Percentiles rank a stretch among this genome's conserved stretches.
phyloP scores from a whole-genome alignment of 192 early-diverging fungal genomes.

The Podila horticola region DNA sequence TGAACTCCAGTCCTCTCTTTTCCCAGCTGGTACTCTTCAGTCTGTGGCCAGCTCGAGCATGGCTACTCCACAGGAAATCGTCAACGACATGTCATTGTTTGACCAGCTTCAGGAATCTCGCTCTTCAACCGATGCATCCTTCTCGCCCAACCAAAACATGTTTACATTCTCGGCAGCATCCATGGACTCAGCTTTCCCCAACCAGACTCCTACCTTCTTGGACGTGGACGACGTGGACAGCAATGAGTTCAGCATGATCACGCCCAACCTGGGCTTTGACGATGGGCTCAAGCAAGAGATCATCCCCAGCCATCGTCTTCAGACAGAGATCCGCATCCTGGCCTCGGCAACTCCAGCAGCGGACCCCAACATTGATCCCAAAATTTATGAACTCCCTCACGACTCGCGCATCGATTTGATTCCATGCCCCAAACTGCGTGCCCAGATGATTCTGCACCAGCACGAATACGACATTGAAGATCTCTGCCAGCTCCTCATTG shows the following conservation, averaged over 20 bases:
- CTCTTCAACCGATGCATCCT: constrained; percentile 1
- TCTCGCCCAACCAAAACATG: constrained; percentile 51
- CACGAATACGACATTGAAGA: constrained; percentile 52
- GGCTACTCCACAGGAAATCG: constrained; percentile 25
- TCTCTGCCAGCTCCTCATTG: constrained; percentile 50
- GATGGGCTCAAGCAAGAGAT: constrained; percentile 21
- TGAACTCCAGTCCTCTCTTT: constrained; percentile 35
- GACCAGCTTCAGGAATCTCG: constrained; percentile 21
- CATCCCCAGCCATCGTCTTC: constrained; percentile 37
- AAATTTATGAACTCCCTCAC: constrained; percentile 43
- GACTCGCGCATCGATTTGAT: constrained; percentile 55
- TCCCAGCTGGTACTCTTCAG: constrained; percentile 3
- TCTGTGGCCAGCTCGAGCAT: constrained; percentile 12
- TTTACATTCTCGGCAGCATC: constrained; percentile 34
- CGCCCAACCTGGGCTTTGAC: constrained; percentile 30
- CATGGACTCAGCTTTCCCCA: constrained; percentile 33
- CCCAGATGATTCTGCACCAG: constrained; percentile 53
- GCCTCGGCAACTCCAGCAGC: constrained; percentile 47
- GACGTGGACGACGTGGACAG: constrained; percentile 50
- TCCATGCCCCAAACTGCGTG: constrained; percentile 52
- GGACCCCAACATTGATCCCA: constrained; percentile 45
- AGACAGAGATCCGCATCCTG: constrained; percentile 34
- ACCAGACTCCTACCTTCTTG: constrained; percentile 32
- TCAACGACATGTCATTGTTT: constrained; percentile 21
- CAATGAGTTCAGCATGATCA: constrained; percentile 44